Evolutionary conservation across 148 eudicot genomes (phyloP).

Genomic region (Cornus kousa): DNA sequence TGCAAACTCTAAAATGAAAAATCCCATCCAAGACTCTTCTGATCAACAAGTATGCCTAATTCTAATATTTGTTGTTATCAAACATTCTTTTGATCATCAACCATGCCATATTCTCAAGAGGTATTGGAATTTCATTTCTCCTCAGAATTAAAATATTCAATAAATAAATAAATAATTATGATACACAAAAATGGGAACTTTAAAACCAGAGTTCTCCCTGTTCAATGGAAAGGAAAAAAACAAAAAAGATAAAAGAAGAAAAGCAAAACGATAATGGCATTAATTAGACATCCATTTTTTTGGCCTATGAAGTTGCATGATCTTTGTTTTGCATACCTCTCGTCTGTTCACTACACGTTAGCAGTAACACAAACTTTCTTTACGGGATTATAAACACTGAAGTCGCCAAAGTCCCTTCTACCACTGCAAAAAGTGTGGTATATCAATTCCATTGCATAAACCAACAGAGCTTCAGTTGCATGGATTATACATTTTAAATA

Average conservation of each 20-base stretch:
- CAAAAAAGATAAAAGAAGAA: not conserved
- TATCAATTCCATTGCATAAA: slow-evolving; percentile 41
- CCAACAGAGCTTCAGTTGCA: slow-evolving; percentile 16
- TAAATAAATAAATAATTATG: too few species aligned
- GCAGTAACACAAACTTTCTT: slow-evolving; percentile 35
- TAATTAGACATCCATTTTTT: not conserved
- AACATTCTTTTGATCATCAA: too few species aligned
- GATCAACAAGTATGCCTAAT: too few species aligned
- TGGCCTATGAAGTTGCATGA: not conserved
- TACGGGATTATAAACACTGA: slow-evolving; percentile 74
- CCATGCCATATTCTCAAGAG: too few species aligned
- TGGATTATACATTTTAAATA: not conserved
- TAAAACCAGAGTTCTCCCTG: not conserved
- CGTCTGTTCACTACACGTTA: slow-evolving; percentile 3
- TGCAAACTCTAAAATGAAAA: too few species aligned
- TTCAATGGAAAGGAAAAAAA: not conserved
- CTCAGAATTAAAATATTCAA: too few species aligned
- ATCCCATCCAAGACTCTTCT: too few species aligned
- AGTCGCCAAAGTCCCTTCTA: slow-evolving; percentile 86
- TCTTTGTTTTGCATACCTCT: not conserved
- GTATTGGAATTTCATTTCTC: too few species aligned
- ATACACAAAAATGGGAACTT: slow-evolving; percentile 2
- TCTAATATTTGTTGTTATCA: too few species aligned
- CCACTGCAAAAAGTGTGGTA: slow-evolving; percentile 67
- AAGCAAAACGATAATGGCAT: not conserved